phyloP scores from a whole-genome alignment of 2,329 filamentous ascomycete genomes.

The Gaeumannomyces sp. region DNA sequence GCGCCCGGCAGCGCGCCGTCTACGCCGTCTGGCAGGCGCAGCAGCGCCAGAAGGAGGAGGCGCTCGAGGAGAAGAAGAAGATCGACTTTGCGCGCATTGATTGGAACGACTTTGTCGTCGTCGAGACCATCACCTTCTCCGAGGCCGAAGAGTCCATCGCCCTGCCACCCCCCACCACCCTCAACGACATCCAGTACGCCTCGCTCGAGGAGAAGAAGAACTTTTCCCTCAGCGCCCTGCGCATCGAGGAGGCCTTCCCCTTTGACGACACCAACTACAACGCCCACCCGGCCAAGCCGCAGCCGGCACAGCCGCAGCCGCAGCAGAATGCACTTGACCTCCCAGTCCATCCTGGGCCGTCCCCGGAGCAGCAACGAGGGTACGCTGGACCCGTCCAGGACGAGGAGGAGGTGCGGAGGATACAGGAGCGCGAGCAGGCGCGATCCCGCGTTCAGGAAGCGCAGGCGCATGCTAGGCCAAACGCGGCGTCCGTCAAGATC shows the following conservation, averaged over 20 bases:
- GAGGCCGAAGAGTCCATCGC: conserved; percentile 81
- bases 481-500: conserved; percentile 73
- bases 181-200: conserved; percentile 87
- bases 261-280: conserved; percentile 61
- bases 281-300: conserved; percentile 33
- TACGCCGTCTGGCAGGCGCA: conserved; percentile 79
- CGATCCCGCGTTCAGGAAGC: conserved; percentile 65
- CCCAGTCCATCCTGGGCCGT: conserved; percentile 38
- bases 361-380: conserved; percentile 21
- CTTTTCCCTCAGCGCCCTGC: conserved; percentile 75
- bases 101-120: conserved; percentile 95
- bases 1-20: conserved; percentile 79
- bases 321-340: conserved; percentile 31
- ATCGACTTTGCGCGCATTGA: conserved; percentile 78
- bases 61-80: conserved; percentile 75
- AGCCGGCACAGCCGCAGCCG: conserved; percentile 25
- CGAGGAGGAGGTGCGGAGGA: conserved; percentile 57
- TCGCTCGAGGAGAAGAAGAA: conserved; percentile 93
- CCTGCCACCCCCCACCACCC: conserved; percentile 80
- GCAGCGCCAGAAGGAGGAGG: conserved; percentile 83
- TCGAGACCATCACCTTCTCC: conserved; percentile 89
- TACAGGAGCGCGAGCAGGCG: conserved; percentile 56
- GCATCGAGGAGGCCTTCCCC: conserved; percentile 94
- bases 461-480: conserved; percentile 68
- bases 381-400: conserved; percentile 29